phyloP scores from a whole-genome alignment of 257 asterid species.

The Jacaranda copaia region DNA sequence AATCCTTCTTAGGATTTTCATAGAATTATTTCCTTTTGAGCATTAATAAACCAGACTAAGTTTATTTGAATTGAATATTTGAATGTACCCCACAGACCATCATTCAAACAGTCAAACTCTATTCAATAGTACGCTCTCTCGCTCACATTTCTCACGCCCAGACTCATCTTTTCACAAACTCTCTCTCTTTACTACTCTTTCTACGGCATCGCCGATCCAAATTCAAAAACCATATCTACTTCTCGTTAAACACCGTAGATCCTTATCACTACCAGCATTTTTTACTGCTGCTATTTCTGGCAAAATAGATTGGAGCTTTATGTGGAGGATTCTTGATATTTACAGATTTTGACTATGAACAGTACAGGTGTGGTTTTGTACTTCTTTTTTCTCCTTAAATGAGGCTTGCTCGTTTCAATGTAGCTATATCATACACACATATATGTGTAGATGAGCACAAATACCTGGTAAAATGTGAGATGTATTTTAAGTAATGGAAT shows the following conservation, averaged over 20 bases:
- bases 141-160: slow-evolving; percentile 18
- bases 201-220: slow-evolving; percentile 38
- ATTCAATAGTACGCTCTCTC: slow-evolving; percentile 34
- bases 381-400: slow-evolving; percentile 3
- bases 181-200: slow-evolving; percentile 32
- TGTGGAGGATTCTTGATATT: slow-evolving; percentile 19
- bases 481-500: slow-evolving; percentile 23
- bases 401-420: slow-evolving; percentile 33
- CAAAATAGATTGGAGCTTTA: slow-evolving; percentile 34
- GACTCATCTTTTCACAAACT: slow-evolving; percentile 33
- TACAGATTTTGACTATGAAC: slow-evolving; percentile 39
- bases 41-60: background rate
- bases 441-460: slow-evolving; percentile 23
- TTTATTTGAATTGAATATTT: slow-evolving; percentile 13
- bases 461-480: slow-evolving; percentile 9
- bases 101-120: background rate
- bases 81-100: background rate
- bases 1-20: too few species aligned
- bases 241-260: slow-evolving; percentile 40
- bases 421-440: slow-evolving; percentile 20
- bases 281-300: slow-evolving; percentile 23
- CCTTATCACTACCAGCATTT: slow-evolving; percentile 32
- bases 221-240: slow-evolving; percentile 46
- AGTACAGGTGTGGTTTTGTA: slow-evolving; percentile 50
- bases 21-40: background rate